Percentiles rank a stretch among this genome's conserved stretches.
phyloP scores from a whole-genome alignment of 2,329 filamentous ascomycete genomes.

The Colletotrichum sp. region DNA sequence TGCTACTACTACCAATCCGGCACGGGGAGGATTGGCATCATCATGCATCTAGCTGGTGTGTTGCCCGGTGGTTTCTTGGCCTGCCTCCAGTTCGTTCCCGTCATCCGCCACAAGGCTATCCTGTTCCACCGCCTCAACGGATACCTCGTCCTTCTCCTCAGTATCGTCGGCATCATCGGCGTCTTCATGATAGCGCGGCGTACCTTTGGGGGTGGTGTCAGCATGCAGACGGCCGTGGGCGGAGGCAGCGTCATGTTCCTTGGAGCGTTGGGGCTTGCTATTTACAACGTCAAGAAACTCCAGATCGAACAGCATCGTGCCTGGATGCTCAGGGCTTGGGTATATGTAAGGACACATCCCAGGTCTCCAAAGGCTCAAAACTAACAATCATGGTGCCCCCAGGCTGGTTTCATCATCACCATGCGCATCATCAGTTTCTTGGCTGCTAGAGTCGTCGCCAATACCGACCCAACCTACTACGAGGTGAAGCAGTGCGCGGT shows the following conservation, averaged over 20 bases:
- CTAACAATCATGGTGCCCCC: background rate
- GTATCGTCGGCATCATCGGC: conserved; percentile 48
- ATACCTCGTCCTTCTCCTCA: conserved; percentile 56
- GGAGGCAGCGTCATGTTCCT: conserved; percentile 50
- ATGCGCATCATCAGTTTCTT: conserved; percentile 50
- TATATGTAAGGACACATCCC: conserved; percentile 40
- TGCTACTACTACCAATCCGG: conserved; percentile 38
- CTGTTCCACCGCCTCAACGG: conserved; percentile 66
- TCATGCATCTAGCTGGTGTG: conserved; percentile 49
- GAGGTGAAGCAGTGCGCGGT: conserved; percentile 50
- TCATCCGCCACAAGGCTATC: conserved; percentile 50
- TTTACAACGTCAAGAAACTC: conserved; percentile 61
- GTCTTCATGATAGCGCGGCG: conserved; percentile 57
- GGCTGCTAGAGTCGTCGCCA: conserved; percentile 38
- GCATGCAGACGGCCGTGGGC: conserved; percentile 50
- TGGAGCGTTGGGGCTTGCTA: conserved; percentile 48
- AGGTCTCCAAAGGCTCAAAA: background rate
- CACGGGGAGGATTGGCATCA: conserved; percentile 42
- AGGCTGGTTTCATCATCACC: conserved; percentile 55
- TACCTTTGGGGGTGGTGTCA: conserved; percentile 59
- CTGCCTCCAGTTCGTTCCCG: conserved; percentile 54
- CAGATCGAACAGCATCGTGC: conserved; percentile 69
- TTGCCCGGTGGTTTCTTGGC: conserved; percentile 49
- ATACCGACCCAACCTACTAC: conserved; percentile 22
- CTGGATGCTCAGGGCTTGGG: conserved; percentile 66